phyloP scores from a whole-genome alignment of 306 rosid genomes.

The Prunus campanulata region DNA sequence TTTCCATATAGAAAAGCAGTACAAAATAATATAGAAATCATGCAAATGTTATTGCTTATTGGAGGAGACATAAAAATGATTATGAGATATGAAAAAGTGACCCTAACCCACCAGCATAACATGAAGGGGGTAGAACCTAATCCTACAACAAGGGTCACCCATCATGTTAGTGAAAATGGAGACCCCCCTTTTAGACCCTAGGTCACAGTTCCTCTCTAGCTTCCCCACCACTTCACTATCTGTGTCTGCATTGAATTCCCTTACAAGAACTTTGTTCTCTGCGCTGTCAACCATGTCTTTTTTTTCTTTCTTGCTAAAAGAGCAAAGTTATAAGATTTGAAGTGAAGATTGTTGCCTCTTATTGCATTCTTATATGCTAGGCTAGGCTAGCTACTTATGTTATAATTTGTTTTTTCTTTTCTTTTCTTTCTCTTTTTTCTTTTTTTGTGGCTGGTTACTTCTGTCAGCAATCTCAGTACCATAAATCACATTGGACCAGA shows the following conservation, averaged over 20 bases:
- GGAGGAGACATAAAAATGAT: conserved; percentile 6
- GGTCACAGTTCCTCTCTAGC: conserved; percentile 74
- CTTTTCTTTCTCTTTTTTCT: background rate
- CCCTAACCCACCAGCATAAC: conserved; percentile 61
- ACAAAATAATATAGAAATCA: conserved; percentile 16
- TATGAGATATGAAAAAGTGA: background rate
- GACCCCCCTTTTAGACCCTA: conserved; percentile 61
- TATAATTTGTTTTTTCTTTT: background rate
- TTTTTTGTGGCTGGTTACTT: conserved; percentile 9
- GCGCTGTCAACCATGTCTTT: conserved; percentile 41
- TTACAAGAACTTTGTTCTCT: conserved; percentile 49
- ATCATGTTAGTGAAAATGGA: conserved; percentile 61
- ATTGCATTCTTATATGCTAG: conserved; percentile 29
- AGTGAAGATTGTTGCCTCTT: background rate
- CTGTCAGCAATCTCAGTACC: background rate
- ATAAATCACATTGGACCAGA: conserved; percentile 11
- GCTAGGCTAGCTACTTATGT: background rate
- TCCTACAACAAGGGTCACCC: conserved; percentile 75
- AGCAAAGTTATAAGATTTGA: conserved; percentile 23
- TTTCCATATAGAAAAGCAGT: conserved; percentile 10
- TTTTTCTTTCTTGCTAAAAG: conserved; percentile 16
- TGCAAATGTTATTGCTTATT: background rate
- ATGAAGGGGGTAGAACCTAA: conserved; percentile 69
- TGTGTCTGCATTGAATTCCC: conserved; percentile 64
- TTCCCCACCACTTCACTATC: conserved; percentile 71